Evolutionary conservation across 306 rosid genomes (phyloP).

Genomic region (Senna tora): DNA sequence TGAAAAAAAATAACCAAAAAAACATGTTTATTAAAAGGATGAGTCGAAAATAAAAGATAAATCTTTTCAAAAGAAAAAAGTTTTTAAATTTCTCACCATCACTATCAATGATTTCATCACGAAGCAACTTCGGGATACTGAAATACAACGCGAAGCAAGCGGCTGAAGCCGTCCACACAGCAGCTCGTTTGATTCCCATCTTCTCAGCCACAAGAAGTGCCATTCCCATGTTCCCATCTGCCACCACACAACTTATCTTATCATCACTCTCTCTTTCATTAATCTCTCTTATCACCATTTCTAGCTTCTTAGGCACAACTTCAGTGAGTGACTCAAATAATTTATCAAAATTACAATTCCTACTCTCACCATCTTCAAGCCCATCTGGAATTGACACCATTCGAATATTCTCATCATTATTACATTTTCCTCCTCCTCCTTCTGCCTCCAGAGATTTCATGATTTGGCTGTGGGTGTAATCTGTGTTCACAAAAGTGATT

Average conservation of each 20-base stretch:
- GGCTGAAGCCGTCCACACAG: slow-evolving; percentile 53
- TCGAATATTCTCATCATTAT: too few species aligned
- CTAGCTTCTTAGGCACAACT: slow-evolving; percentile 52
- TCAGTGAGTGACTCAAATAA: slow-evolving; percentile 26
- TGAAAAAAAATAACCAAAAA: too few species aligned
- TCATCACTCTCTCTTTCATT: slow-evolving; percentile 31
- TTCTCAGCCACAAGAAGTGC: slow-evolving; percentile 57
- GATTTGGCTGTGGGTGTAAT: too few species aligned
- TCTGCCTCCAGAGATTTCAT: too few species aligned
- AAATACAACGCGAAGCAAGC: slow-evolving; percentile 38
- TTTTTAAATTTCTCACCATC: slow-evolving; percentile 54
- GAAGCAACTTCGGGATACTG: slow-evolving; percentile 39
- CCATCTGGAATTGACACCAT: too few species aligned
- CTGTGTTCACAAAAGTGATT: too few species aligned
- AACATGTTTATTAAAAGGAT: too few species aligned
- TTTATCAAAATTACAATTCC: slow-evolving; percentile 41
- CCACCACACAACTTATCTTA: slow-evolving; percentile 46
- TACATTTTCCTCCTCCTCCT: too few species aligned
- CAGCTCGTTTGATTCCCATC: slow-evolving; percentile 43
- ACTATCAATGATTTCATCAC: slow-evolving; percentile 41
- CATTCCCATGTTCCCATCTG: slow-evolving; percentile 47
- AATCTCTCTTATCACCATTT: slow-evolving; percentile 49
- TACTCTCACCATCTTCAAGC: slow-evolving; percentile 44
- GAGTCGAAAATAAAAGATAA: too few species aligned
- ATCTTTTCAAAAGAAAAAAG: too few species aligned